Evolutionary conservation across 202 grass and related monocot genomes (phyloP).

Genomic region (Carex arenaria): DNA sequence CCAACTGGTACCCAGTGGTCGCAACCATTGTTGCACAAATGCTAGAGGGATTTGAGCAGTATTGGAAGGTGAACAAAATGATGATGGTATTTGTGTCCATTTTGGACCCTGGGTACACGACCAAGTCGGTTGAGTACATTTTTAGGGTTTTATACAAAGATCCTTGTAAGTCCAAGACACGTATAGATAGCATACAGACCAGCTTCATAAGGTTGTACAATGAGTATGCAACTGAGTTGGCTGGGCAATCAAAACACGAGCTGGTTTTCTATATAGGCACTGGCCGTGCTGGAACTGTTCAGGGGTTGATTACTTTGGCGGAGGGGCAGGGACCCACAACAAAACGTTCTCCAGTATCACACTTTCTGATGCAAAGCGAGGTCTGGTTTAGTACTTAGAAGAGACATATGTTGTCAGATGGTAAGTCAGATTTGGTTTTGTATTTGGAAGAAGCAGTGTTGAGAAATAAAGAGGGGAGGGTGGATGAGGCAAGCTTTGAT

Average conservation of each 20-base stretch:
- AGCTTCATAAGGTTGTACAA: slow-evolving; percentile 44
- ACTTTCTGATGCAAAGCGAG: slow-evolving; percentile 35
- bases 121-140: slow-evolving; percentile 47
- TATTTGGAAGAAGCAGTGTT: slow-evolving; percentile 46
- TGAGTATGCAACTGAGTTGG: slow-evolving; percentile 35
- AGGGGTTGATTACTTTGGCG: slow-evolving; percentile 50
- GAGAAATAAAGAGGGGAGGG: slow-evolving; percentile 25
- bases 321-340: slow-evolving; percentile 24
- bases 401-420: slow-evolving; percentile 39
- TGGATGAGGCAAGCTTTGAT: slow-evolving; percentile 32
- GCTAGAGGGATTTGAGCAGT: slow-evolving; percentile 44
- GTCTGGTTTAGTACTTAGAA: slow-evolving; percentile 44
- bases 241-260: slow-evolving; percentile 27
- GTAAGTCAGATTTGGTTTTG: slow-evolving; percentile 49
- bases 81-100: slow-evolving; percentile 43
- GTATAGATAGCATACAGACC: slow-evolving; percentile 36
- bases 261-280: slow-evolving; percentile 31
- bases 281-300: slow-evolving; percentile 40
- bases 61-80: slow-evolving; percentile 31
- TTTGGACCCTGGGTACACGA: slow-evolving; percentile 48
- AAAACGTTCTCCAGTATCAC: slow-evolving; percentile 28
- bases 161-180: slow-evolving; percentile 33
- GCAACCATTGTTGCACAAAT: slow-evolving; percentile 34
- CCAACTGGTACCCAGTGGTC: slow-evolving; percentile 26
- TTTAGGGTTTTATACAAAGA: slow-evolving; percentile 38